Evolutionary conservation across 306 rosid genomes (phyloP).

Genomic region (Sicyos baderoa): DNA sequence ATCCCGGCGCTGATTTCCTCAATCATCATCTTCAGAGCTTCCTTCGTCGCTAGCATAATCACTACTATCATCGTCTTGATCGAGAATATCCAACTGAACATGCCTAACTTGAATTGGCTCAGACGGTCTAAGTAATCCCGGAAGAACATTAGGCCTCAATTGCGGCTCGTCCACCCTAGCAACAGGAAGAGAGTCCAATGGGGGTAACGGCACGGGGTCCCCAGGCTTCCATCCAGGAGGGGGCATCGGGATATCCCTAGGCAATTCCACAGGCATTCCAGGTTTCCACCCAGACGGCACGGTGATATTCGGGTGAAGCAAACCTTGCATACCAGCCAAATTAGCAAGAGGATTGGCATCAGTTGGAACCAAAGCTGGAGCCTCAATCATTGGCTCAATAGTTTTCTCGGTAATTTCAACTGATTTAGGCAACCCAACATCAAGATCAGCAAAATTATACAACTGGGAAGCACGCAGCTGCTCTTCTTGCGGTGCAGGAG

Average conservation of each 20-base stretch:
- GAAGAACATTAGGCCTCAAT: slow-evolving; percentile 43
- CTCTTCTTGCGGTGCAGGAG: slow-evolving; percentile 95
- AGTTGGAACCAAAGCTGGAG: slow-evolving; percentile 30
- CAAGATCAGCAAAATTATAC: slow-evolving; percentile 71
- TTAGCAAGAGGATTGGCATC: slow-evolving; percentile 45
- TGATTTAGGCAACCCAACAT: slow-evolving; percentile 73
- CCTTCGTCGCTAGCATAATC: slow-evolving; percentile 82
- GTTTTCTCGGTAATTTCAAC: slow-evolving; percentile 51
- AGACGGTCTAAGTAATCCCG: slow-evolving; percentile 38
- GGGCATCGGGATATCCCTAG: slow-evolving; percentile 61
- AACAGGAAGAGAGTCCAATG: slow-evolving; percentile 47
- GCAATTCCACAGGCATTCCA: slow-evolving; percentile 84
- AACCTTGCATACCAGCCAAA: slow-evolving; percentile 52
- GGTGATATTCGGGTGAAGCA: slow-evolving; percentile 61
- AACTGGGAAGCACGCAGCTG: slow-evolving; percentile 94
- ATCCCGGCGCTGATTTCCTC: not conserved
- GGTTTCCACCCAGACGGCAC: slow-evolving; percentile 95
- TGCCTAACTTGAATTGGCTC: slow-evolving; percentile 80
- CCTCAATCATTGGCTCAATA: slow-evolving; percentile 60
- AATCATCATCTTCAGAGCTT: slow-evolving; percentile 77
- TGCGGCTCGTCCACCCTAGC: slow-evolving; percentile 56
- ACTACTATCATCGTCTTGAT: slow-evolving; percentile 71
- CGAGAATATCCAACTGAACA: slow-evolving; percentile 81
- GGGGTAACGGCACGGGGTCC: slow-evolving; percentile 84
- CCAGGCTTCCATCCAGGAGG: slow-evolving; percentile 98